Evolutionary conservation across 2,329 filamentous ascomycete species (phyloP).

Genomic region (Stemphylium lycopersici): DNA sequence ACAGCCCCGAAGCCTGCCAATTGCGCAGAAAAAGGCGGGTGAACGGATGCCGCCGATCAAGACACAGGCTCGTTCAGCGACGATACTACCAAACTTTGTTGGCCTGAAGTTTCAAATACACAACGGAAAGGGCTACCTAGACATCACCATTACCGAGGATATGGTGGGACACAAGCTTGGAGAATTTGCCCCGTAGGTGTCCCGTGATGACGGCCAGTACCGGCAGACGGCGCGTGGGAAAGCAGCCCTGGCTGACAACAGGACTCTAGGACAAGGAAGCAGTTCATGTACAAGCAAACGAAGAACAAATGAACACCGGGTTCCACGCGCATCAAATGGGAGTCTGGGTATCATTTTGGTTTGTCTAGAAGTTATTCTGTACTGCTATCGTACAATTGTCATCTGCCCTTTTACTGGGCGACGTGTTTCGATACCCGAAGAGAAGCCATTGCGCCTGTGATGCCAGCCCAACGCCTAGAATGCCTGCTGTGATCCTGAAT

Average conservation of each 20-base stretch:
- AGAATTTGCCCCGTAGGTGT: constrained; percentile 81
- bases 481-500: constrained; percentile 19
- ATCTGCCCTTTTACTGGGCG: constrained; percentile 22
- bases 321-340: constrained; percentile 34
- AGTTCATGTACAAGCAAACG: constrained; percentile 70
- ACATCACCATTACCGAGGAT: constrained; percentile 85
- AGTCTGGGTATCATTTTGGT: constrained; percentile 48
- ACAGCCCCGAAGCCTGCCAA: constrained; percentile 62
- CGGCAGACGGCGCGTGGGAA: neutral
- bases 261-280: constrained; percentile 66
- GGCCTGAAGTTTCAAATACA: constrained; percentile 88
- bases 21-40: constrained; percentile 65
- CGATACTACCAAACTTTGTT: constrained; percentile 90
- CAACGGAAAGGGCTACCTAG: constrained; percentile 86
- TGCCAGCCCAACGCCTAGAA: constrained; percentile 35
- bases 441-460: constrained; percentile 27
- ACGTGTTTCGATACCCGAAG: constrained; percentile 16
- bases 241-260: constrained; percentile 7
- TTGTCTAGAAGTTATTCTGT: constrained; percentile 35
- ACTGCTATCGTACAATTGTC: constrained; percentile 44
- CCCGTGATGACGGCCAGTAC: neutral
- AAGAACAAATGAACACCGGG: constrained; percentile 66
- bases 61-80: constrained; percentile 86
- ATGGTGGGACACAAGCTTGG: constrained; percentile 97
- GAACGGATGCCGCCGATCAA: constrained; percentile 74